Evolutionary conservation across 2,329 filamentous ascomycete genomes (phyloP), one percentile per base, ranked within the genome.

Genomic region (Dothiorella sarmentorum): DNA sequence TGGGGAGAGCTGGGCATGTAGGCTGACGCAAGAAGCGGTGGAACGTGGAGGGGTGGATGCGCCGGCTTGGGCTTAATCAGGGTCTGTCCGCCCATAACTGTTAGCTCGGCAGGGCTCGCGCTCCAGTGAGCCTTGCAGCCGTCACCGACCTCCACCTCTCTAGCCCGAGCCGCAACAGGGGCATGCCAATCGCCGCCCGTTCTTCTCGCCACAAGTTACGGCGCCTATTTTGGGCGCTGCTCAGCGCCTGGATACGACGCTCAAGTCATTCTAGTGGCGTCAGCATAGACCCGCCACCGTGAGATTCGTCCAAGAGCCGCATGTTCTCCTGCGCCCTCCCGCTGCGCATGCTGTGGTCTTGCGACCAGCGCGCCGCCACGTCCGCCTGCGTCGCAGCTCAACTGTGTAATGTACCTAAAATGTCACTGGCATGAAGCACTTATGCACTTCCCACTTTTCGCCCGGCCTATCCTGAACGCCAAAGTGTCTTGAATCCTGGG

Each of bases 1-100:
- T 58, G 55, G 55, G 42, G 55, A 24, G 27, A 37, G 53, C 29
- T 18, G 53, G 42, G 31, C 22, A 29, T 55, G 51, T 42, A 29
- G 43, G 55, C 55, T 58, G 55, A 58, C 55, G 43, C 49, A 53
- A 47, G 51, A 55, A 55, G 51, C 37, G 51, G 42, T 47, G 43
- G 43, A 29, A 43, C 20, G 24, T 40, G 13, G 27, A 42, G 22
- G 15, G 27, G 20, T 7, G 31, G 31, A 51, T 43, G 43, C n/a
- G 15, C 37, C 43, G 26, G 37, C 52, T 52, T 26, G 22, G 44
- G 44, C 47, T 31, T 52, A 31, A 31, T 52, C 47, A 52, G 47
- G 47, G 47, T 52, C 47, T 18, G 17, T 18, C 22, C 17, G 15
- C 17, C 15, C 17, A 11, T 11, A 18, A 17, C 5, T 22, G 37